These are phyloP conservation scores for Aureobasidium melanogenum DNA, from an alignment of 2,329 filamentous ascomycete species.

Conservation along the genomic window DNA sequence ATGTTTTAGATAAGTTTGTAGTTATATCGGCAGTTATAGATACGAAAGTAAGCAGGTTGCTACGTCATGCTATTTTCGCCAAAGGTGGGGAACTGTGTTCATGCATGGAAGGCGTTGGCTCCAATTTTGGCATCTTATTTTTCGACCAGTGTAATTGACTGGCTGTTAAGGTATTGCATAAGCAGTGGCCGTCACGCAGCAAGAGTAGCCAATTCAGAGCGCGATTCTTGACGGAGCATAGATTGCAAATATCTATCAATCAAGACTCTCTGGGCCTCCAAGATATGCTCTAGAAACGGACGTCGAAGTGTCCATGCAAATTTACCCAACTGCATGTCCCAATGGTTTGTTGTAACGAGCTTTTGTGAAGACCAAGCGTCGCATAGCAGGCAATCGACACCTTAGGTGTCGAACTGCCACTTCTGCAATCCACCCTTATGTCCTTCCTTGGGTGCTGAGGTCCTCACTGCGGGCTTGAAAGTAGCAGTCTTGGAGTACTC, in stretches of 20 bases:
- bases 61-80: background rate
- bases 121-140: background rate
- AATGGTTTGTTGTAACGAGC: background rate
- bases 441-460: constrained; percentile 24
- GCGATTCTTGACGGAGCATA: background rate
- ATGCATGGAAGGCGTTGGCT: background rate
- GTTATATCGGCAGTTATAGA: background rate
- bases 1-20: background rate
- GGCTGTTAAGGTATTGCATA: background rate
- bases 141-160: background rate
- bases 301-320: background rate
- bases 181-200: background rate
- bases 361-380: background rate
- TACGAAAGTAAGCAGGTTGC: background rate
- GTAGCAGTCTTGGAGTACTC: constrained; percentile 30
- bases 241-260: background rate
- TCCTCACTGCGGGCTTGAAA: constrained; percentile 30
- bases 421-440: constrained; percentile 30
- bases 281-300: background rate
- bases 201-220: background rate
- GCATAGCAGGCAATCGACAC: background rate
- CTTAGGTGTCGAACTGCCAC: constrained; percentile 30
- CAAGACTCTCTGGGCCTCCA: background rate
- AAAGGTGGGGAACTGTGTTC: background rate
- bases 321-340: background rate